Evolutionary conservation across 202 grass and related monocot species (phyloP).

Genomic region (Panicum virgatum): DNA sequence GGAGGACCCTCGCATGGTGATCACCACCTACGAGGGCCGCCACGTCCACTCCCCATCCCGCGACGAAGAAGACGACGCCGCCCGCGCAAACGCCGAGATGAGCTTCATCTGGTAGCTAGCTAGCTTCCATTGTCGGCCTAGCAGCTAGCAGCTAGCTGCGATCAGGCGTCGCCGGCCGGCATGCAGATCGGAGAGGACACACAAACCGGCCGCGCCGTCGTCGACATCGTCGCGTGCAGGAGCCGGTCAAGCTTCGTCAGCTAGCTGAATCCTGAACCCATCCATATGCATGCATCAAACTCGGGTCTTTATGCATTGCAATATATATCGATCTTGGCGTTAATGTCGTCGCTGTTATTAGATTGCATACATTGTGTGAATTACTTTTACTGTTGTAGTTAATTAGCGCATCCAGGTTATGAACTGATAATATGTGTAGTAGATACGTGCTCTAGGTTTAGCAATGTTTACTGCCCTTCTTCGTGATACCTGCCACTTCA

Average conservation of each 20-base stretch:
- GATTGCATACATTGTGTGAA: background rate
- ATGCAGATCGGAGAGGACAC: no score
- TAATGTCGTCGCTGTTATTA: background rate
- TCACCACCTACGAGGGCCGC: slow-evolving; percentile 90
- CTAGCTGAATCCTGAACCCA: slow-evolving; percentile 2
- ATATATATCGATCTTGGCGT: background rate
- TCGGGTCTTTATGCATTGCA: background rate
- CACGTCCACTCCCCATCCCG: slow-evolving; percentile 81
- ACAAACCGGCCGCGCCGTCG: background rate
- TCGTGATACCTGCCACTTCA: background rate
- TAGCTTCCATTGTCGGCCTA: no score
- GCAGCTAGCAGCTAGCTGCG: no score
- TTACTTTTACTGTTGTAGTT: background rate
- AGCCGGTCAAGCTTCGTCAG: background rate
- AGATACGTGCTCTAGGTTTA: background rate
- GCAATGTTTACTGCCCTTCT: background rate
- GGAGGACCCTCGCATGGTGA: slow-evolving; percentile 92
- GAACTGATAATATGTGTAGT: background rate
- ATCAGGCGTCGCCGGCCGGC: background rate
- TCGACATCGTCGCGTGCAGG: no score
- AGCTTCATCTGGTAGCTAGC: slow-evolving; percentile 82
- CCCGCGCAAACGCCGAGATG: slow-evolving; percentile 60
- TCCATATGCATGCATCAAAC: background rate
- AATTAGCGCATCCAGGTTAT: background rate
- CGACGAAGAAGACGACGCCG: slow-evolving; percentile 63